Base-by-base conservation (phyloP, 1,139 yeast genomes). In the Yamadazyma mexicana region DNA sequence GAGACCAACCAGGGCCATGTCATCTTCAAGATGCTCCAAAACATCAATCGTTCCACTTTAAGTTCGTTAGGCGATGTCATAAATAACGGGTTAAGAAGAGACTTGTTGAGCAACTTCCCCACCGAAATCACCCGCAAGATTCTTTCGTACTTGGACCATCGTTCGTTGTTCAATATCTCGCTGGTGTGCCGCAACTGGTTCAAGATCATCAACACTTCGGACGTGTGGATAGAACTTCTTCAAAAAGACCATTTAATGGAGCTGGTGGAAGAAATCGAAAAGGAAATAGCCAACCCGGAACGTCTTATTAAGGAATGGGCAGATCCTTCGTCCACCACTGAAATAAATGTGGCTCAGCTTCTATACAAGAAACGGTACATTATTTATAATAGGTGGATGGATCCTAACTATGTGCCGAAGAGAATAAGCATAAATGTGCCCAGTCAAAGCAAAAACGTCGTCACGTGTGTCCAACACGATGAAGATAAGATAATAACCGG, bases 391-490 rank as follows among this genome's bases (percentile, higher is more conserved):
- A 77, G 94, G 56, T 92, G 98, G 98, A 84, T 83, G 79, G 77
- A 84, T 51, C 87, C 94, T 1, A 64, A 63, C 20, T 86, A 77
- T 52, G 71, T 66, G 37, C 97, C 98, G 1, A 74, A 73, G 40
- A 75, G 86, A 45, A 77, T 83, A 17, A 79, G 88, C 30, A 77
- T 87, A 14, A 75, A 77, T 10, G 51, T 49, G 11, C 52, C 52
- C 4, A 94, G 94, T 12, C 68, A 66, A 34, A 88, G 89, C 33
- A 73, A 80, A 23, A 84, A 84, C 51, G 95, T 91, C 9, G 95
- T 94, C 2, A 92, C 99, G 0, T 94, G 98, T 55, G 69, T 92
- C 45, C 97, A 91, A 58, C 89, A 89, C 59, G 98, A 91, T 58
- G 91, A 86, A 37, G 94, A 89, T 44, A 84, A 83, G 54, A 87